A percentile compares a stretch with the other conserved stretches of the same genome.
These are phyloP conservation scores for Butyriboletus loyo DNA, from an alignment of 768 basidiomycete genomes.

Conservation along the genomic window DNA sequence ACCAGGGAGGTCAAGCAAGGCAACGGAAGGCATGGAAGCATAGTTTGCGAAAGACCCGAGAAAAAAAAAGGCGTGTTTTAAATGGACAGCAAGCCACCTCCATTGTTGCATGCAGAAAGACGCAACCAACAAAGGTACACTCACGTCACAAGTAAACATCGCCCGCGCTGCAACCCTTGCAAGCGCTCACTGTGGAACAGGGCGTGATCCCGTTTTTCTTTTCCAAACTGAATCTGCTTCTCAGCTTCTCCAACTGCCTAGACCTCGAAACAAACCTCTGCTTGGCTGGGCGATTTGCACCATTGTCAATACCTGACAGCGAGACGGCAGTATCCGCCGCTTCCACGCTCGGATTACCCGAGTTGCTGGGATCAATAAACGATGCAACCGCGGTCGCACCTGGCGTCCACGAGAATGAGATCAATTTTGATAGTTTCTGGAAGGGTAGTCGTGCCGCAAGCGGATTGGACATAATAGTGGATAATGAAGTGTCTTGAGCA, in stretches of 20 bases:
- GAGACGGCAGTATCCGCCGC: slow-evolving; percentile 9
- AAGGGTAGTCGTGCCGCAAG: slow-evolving; percentile 57
- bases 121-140: slow-evolving; percentile 7
- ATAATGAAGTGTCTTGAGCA: slow-evolving; percentile 34
- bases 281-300: slow-evolving; percentile 14
- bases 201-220: slow-evolving; percentile 12
- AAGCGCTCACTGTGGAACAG: slow-evolving; percentile 27
- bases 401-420: slow-evolving; percentile 52
- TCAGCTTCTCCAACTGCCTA: slow-evolving; percentile 64
- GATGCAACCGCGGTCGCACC: slow-evolving; percentile 33
- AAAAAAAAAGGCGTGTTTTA: slow-evolving; percentile 9
- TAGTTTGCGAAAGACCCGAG: slow-evolving; percentile 5
- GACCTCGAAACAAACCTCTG: slow-evolving; percentile 57
- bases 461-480: slow-evolving; percentile 51
- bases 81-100: slow-evolving; percentile 7
- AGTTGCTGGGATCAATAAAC: slow-evolving; percentile 19
- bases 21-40: slow-evolving; percentile 22
- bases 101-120: slow-evolving; percentile 2
- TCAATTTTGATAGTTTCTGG: slow-evolving; percentile 58
- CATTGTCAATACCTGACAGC: slow-evolving; percentile 5
- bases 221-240: slow-evolving; percentile 48
- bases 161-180: slow-evolving; percentile 26
- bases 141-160: slow-evolving; percentile 30
- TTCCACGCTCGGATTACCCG: slow-evolving; percentile 9
- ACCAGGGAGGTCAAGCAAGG: slow-evolving; percentile 3